phyloP scores from a whole-genome alignment of 2,329 filamentous ascomycete genomes.

The Volutella citrinella region DNA sequence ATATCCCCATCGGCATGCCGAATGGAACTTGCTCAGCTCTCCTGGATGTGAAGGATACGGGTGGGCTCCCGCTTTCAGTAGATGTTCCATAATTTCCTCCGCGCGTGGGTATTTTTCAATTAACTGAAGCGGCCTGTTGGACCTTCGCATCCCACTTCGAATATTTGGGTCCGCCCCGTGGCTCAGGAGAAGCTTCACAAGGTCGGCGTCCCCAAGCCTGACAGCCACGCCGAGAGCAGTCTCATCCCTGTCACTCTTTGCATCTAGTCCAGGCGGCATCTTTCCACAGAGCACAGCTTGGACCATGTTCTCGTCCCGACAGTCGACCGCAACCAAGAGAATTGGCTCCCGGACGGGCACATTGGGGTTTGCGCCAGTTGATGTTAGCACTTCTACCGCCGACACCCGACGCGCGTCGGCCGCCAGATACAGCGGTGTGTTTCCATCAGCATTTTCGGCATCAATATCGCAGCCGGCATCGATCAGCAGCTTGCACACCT shows the following conservation, averaged over 20 bases:
- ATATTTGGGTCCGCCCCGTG: conserved; percentile 18
- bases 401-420: conserved; percentile 4
- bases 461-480: conserved; percentile 13
- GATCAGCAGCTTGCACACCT: conserved; percentile 11
- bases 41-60: conserved; percentile 6
- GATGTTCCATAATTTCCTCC: conserved; percentile 9
- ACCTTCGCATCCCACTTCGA: conserved; percentile 6
- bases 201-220: conserved; percentile 7
- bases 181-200: conserved; percentile 14
- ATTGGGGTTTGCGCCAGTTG: conserved; percentile 12
- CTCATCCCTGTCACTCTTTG: conserved; percentile 5
- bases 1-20: conserved; percentile 8
- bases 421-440: conserved; percentile 12
- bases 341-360: conserved; percentile 10
- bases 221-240: conserved; percentile 14
- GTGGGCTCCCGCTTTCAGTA: conserved; percentile 15
- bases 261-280: conserved; percentile 7
- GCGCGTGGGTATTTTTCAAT: conserved; percentile 4
- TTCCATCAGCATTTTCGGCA: conserved; percentile 2
- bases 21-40: conserved; percentile 13
- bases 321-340: conserved; percentile 13
- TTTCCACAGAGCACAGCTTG: conserved; percentile 8
- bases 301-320: conserved; percentile 10
- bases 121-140: conserved; percentile 11
- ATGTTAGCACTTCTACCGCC: conserved; percentile 12